phyloP scores from a whole-genome alignment of 2,329 filamentous ascomycete species.

The Apiospora saccharicola region DNA sequence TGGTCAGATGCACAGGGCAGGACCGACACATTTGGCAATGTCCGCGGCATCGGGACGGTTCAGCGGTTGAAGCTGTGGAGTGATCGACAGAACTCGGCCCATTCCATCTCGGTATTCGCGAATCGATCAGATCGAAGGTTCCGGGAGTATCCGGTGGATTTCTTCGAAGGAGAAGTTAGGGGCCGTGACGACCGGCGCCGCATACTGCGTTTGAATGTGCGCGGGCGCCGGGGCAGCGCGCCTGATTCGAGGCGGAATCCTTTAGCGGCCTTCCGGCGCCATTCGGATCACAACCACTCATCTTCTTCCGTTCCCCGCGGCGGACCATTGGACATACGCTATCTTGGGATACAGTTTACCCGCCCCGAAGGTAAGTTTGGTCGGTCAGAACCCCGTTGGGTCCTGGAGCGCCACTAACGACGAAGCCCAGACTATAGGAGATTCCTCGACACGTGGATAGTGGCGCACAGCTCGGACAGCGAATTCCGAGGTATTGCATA shows the following conservation, averaged over 20 bases:
- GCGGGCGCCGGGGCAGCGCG: slow-evolving; percentile 50
- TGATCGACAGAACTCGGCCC: slow-evolving; percentile 55
- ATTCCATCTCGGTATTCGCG: slow-evolving; percentile 57
- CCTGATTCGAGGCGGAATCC: slow-evolving; percentile 43
- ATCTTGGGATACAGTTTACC: slow-evolving; percentile 59
- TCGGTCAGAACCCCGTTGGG: background rate
- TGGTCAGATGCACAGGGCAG: slow-evolving; percentile 59
- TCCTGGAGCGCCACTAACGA: background rate
- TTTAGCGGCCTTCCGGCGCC: slow-evolving; percentile 28
- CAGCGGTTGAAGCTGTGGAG: slow-evolving; percentile 61
- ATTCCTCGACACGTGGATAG: slow-evolving; percentile 55
- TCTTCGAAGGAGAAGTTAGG: slow-evolving; percentile 56
- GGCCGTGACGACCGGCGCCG: slow-evolving; percentile 54
- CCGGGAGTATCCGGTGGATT: slow-evolving; percentile 56
- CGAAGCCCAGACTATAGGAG: slow-evolving; percentile 50
- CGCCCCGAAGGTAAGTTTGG: slow-evolving; percentile 51
- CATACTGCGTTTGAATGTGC: slow-evolving; percentile 52
- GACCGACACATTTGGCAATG: slow-evolving; percentile 58
- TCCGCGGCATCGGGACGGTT: slow-evolving; percentile 58
- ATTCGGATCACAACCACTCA: slow-evolving; percentile 25
- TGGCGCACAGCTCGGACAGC: slow-evolving; percentile 54
- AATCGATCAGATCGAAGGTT: slow-evolving; percentile 54
- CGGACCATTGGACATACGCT: slow-evolving; percentile 51
- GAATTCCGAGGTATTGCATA: slow-evolving; percentile 56
- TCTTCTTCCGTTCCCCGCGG: slow-evolving; percentile 32